Evolutionary conservation across 768 basidiomycete genomes (phyloP).

Genomic region (Panaeolus cyanescens): DNA sequence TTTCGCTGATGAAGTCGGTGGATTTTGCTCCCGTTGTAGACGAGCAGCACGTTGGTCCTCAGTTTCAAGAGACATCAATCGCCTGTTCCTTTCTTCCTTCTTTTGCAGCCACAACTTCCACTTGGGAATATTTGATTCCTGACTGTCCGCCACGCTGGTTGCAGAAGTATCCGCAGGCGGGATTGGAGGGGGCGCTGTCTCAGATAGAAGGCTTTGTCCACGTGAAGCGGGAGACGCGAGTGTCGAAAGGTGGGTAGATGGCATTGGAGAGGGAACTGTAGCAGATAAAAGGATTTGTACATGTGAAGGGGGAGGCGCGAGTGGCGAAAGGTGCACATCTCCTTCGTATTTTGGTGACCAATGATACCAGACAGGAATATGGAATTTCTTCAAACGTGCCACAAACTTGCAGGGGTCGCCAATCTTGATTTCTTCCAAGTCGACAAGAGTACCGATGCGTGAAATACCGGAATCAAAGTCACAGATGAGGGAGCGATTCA

Average conservation of each 20-base stretch:
- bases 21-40: slow-evolving; percentile 5
- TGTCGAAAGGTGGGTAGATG: neutral
- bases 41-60: neutral
- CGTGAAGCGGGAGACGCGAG: neutral
- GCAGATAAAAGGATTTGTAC: neutral
- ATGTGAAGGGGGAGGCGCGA: neutral
- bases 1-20: slow-evolving; percentile 3
- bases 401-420: neutral
- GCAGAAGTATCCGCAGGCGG: no score
- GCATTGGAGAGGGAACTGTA: neutral
- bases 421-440: neutral
- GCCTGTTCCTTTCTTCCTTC: slow-evolving; percentile 3
- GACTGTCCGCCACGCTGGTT: no score
- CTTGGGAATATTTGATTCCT: no score
- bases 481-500: neutral
- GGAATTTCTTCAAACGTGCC: neutral
- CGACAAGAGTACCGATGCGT: neutral
- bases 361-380: neutral
- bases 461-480: neutral
- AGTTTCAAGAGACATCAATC: neutral
- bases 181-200: neutral
- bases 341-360: neutral
- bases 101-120: neutral
- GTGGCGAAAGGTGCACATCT: neutral
- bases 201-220: neutral